These are phyloP conservation scores for Nicotiana tomentosiformis DNA, from an alignment of 257 asterid species.

Conservation along the genomic window DNA sequence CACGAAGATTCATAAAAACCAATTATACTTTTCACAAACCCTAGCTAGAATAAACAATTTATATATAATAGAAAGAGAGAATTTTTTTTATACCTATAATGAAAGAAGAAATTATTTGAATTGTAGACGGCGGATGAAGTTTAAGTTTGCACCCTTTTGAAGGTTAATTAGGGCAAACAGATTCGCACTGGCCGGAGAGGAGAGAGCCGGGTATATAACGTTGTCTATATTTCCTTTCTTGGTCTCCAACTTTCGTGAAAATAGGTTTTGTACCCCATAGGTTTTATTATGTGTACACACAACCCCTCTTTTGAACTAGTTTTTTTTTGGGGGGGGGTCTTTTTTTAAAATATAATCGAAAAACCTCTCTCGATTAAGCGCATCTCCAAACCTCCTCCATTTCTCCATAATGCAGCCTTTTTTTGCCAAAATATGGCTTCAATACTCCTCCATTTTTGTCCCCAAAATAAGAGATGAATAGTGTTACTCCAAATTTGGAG, in stretches of 20 bases:
- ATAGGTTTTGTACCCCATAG: not conserved
- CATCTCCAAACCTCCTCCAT: too few relatives aligned
- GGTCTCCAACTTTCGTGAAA: not conserved
- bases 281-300: not conserved
- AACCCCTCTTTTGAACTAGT: not conserved
- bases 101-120: not conserved
- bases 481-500: too few relatives aligned
- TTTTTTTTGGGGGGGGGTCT: too few relatives aligned
- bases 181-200: not conserved
- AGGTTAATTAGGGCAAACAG: not conserved
- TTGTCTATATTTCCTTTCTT: not conserved
- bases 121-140: not conserved
- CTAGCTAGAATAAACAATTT: not conserved
- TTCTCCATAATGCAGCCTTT: too few relatives aligned
- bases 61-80: not conserved
- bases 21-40: not conserved
- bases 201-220: not conserved
- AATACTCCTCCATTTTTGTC: too few relatives aligned
- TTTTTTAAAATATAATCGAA: too few relatives aligned
- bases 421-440: too few relatives aligned
- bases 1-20: not conserved
- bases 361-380: too few relatives aligned
- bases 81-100: not conserved
- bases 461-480: too few relatives aligned
- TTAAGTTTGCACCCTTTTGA: not conserved